These are phyloP conservation scores for Acanthamoeba castellanii DNA, from an alignment of 208 protist genomes.

Conservation along the genomic window DNA sequence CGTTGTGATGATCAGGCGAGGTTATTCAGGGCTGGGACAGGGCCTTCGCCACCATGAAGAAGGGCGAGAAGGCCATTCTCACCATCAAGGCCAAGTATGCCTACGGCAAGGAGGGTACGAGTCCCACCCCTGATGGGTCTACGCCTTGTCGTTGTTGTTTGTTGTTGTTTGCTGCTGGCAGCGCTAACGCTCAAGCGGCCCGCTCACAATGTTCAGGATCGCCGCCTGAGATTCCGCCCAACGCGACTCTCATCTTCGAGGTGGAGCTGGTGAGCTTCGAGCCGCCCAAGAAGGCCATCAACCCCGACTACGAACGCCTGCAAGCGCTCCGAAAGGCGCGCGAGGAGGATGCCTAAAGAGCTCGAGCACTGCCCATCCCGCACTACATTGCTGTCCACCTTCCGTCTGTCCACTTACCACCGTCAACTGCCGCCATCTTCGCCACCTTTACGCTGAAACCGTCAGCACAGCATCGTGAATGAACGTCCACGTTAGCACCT, in stretches of 20 bases:
- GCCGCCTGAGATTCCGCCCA: slow-evolving; percentile 64
- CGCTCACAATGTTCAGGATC: background rate
- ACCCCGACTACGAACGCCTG: slow-evolving; percentile 44
- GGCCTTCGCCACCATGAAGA: slow-evolving; percentile 82
- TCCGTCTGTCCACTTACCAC: too few relatives aligned
- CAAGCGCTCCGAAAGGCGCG: slow-evolving; percentile 5
- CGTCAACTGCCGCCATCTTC: too few relatives aligned
- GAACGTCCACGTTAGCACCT: too few relatives aligned
- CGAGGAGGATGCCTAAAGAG: background rate
- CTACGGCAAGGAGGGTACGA: slow-evolving; percentile 81
- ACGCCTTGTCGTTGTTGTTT: background rate
- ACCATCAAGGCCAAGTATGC: slow-evolving; percentile 83
- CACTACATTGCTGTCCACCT: too few relatives aligned
- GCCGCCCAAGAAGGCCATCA: slow-evolving; percentile 25
- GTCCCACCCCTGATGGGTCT: background rate
- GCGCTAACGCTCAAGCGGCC: background rate
- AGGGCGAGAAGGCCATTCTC: slow-evolving; percentile 81
- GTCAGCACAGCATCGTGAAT: too few relatives aligned
- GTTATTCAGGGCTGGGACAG: slow-evolving; percentile 89
- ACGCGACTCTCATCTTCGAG: slow-evolving; percentile 39
- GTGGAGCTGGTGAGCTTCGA: slow-evolving; percentile 64
- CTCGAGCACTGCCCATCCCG: too few relatives aligned
- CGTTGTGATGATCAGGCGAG: slow-evolving; percentile 58
- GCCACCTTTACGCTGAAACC: too few relatives aligned
- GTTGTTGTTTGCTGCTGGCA: background rate